Evolutionary conservation across 768 basidiomycete genomes (phyloP).

Genomic region (Mrakia blollopis): DNA sequence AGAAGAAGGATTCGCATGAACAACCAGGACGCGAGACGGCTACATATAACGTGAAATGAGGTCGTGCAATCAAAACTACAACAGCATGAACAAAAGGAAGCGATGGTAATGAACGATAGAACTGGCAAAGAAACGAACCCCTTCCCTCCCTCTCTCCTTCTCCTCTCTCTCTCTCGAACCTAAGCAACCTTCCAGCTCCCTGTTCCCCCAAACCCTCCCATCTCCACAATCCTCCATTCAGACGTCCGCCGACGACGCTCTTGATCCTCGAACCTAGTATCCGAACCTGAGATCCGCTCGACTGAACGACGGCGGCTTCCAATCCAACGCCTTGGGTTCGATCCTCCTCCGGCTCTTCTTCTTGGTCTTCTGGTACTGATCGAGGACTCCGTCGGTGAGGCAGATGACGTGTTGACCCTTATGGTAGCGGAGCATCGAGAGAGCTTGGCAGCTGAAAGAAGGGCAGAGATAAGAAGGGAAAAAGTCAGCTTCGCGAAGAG

Average conservation of each 20-base stretch:
- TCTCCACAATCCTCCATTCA: background rate
- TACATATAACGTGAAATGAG: too few relatives aligned
- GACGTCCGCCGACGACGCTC: background rate
- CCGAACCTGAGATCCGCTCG: constrained; percentile 79
- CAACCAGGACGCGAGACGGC: too few relatives aligned
- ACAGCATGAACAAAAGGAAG: too few relatives aligned
- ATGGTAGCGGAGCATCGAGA: constrained; percentile 92
- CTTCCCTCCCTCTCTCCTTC: too few relatives aligned
- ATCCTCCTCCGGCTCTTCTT: constrained; percentile 74
- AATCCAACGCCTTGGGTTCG: constrained; percentile 69
- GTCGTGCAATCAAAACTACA: too few relatives aligned
- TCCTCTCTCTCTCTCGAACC: too few relatives aligned
- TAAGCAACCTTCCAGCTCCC: background rate
- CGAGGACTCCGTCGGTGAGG: constrained; percentile 81
- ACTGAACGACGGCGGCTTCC: constrained; percentile 94
- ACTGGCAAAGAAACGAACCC: too few relatives aligned
- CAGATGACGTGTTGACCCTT: constrained; percentile 92
- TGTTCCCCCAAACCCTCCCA: background rate
- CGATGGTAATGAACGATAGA: too few relatives aligned
- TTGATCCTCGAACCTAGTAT: constrained; percentile 29
- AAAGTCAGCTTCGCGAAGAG: background rate
- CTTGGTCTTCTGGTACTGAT: constrained; percentile 79
- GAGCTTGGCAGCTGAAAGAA: constrained; percentile 70
- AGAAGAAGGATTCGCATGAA: too few relatives aligned
- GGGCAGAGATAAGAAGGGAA: background rate